These are phyloP conservation scores for Cercospora nicotianae DNA, from an alignment of 2,329 filamentous ascomycete genomes.

Conservation along the genomic window DNA sequence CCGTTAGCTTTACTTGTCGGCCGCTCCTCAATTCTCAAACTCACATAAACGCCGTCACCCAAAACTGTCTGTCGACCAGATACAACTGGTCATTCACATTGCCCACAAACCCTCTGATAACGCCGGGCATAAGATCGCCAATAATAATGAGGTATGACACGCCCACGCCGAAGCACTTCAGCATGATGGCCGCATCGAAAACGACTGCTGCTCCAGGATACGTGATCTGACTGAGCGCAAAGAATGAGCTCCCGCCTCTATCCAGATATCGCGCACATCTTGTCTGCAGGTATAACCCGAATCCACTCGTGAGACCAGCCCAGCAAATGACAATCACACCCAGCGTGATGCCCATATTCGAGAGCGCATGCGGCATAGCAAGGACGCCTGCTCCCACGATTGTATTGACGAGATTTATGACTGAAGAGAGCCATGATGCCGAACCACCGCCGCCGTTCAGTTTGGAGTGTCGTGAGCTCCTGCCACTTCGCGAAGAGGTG, in stretches of 20 bases:
- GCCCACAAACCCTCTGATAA: conserved; percentile 73
- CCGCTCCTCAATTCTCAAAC: conserved; percentile 27
- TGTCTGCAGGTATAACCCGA: conserved; percentile 92
- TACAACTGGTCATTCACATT: conserved; percentile 58
- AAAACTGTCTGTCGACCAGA: conserved; percentile 87
- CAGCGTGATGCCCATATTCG: conserved; percentile 89
- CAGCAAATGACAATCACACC: conserved; percentile 84
- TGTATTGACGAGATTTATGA: conserved; percentile 94
- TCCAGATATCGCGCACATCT: conserved; percentile 92
- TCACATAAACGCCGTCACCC: conserved; percentile 95
- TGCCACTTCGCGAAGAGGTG: conserved; percentile 46
- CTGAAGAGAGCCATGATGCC: conserved; percentile 85
- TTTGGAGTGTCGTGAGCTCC: conserved; percentile 64
- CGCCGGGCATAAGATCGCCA: conserved; percentile 95
- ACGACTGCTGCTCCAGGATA: conserved; percentile 94
- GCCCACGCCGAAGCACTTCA: conserved; percentile 97
- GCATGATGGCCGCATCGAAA: conserved; percentile 91
- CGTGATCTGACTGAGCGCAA: conserved; percentile 93
- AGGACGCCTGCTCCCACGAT: conserved; percentile 94
- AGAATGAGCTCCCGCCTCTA: conserved; percentile 84
- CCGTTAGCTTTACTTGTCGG: not conserved
- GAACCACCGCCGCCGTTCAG: conserved; percentile 68
- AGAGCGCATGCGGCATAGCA: conserved; percentile 92
- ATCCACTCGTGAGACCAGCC: conserved; percentile 84
- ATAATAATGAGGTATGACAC: conserved; percentile 99